Percentiles rank a stretch among this genome's conserved stretches.
Conservation (phyloP, 768 basidiomycete species). For the Lactarius hengduanensis region DNA sequence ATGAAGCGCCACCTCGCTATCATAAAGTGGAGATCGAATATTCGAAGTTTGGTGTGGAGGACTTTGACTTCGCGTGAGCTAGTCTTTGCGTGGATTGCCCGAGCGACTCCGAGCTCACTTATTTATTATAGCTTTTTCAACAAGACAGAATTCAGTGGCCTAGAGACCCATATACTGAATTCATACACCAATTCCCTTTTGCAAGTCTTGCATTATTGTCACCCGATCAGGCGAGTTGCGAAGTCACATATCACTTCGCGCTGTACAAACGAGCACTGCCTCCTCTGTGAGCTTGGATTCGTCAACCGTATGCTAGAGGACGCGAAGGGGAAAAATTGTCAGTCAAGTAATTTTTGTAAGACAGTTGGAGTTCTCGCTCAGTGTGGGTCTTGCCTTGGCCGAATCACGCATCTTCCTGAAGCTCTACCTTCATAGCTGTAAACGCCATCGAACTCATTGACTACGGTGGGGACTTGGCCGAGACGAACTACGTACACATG, state of each 20-base stretch:
- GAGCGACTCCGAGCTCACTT: not conserved
- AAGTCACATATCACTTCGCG: conserved; percentile 90
- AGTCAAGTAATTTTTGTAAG: conserved; percentile 96
- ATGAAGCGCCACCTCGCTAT: conserved; percentile 75
- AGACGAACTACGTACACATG: conserved; percentile 78
- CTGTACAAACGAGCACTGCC: conserved; percentile 87
- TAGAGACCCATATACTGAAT: conserved; percentile 96
- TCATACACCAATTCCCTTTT: conserved; percentile 93
- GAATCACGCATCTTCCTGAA: not conserved
- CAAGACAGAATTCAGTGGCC: conserved; percentile 81
- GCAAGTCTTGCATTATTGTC: conserved; percentile 85
- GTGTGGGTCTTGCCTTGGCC: conserved; percentile 46
- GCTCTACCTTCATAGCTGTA: conserved; percentile 45
- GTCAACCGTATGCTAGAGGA: conserved; percentile 95
- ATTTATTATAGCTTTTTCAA: conserved; percentile 68
- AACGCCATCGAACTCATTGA: conserved; percentile 90
- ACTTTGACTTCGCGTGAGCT: conserved; percentile 93
- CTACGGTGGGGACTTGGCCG: conserved; percentile 71
- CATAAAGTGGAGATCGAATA: conserved; percentile 97
- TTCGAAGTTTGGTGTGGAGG: conserved; percentile 97
- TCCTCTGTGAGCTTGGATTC: conserved; percentile 94
- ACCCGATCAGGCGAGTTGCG: conserved; percentile 75
- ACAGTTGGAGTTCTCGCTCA: conserved; percentile 87
- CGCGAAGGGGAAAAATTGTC: conserved; percentile 90
- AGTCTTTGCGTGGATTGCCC: not conserved